Evolutionary conservation across 2,329 filamentous ascomycete genomes (phyloP), one percentile per base, ranked within the genome.

Genomic region (Fusarium phyllophilum): DNA sequence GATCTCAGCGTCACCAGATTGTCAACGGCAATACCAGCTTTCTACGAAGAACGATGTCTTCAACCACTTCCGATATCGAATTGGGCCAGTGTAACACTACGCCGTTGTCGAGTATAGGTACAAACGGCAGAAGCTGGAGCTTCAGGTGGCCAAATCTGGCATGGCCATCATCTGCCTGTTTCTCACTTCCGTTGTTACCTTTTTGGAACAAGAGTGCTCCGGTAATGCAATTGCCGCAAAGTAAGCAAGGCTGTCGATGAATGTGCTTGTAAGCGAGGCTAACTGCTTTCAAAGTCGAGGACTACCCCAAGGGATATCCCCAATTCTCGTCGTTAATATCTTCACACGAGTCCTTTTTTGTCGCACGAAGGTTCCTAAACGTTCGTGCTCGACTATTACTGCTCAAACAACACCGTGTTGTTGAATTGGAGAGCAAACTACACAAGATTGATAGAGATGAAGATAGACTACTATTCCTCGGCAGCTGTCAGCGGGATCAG

Each of bases 321-420:
- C 55, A 36, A 1, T 48, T 58, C 2, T 58, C 55, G 5, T 48
- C 55, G 4, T 20, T 58, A 0, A 48, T 58, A 22, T 34, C 55
- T 1, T 34, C 55, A 0, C 55, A 48, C 0, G 41, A 58, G 1
- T 48, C 39, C 2, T 58, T 58, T 6, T 45, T 34, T 2, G 41
- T 58, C 2, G 29, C 41, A 0, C n/a, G 55, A 1, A 33, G 55
- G 1, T 58, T 58, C 15, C 18, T 45, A 0, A 29, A 29, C 1
- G n/a, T 58, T 6, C 39, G 55, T 5, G 41, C 41, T 2, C 39
- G 55, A 11, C 9, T 58, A 10, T 10, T 48, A 17, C 24, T 58
- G 0, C 39, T 48, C 2, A 45, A 34, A 6, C 55, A 58, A 8
- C 26, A 48, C 14, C 55, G 42, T 18, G 31, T 48, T 2, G 41